Base-by-base conservation (phyloP, 192 early-diverging fungal genomes). In the Coemansia sp. region DNA sequence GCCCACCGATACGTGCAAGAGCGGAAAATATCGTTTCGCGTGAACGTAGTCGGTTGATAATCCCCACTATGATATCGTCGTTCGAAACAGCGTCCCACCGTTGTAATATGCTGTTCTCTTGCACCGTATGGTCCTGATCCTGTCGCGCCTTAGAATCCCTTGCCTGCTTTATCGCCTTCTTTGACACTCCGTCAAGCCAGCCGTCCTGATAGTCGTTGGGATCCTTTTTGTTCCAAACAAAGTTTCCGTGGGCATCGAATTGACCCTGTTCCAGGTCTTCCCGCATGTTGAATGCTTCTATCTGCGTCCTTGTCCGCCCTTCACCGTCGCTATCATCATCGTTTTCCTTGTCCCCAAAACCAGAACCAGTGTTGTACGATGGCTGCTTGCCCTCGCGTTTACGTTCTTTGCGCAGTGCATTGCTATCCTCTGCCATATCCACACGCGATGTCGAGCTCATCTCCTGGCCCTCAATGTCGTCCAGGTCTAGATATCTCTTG, bases 231-330 rank as follows among this genome's bases (percentile, higher is more conserved):
- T 82, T 82, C 27, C 88, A 87, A 20, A 86, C 70, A 79, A 89
- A 97, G 41, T 89, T 87, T 0, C 91, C 88, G 1, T 82, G 50
- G 11, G 79, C 75, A 50, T 91, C 87, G 59, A 90, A 87, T 29
- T 79, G 79, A 7, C 86, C 84, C 56, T 89, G 88, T 41, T 87
- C 86, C 57, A 93, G 47, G 17, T 91, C 91, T 9, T 84, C 72
- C n/a, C 82, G 81, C 88, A 94, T 91, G 56, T 89, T 86, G 57
- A 92, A 92, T 1, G 88, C 88, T 59, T 87, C 84, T 14, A 92
- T 69, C 33, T 53, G 65, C 0, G 55, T 45, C 20, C 22, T 61
- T 34, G 36, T 34, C 27, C 30, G 57, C 6, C 61, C 57, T 25
- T 57, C 23, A 7, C 30, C 60, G 0, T 40, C 63, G 4, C 53